Evolutionary conservation across 768 basidiomycete species (phyloP), one percentile per base, ranked within the genome.

Genomic region (Leccinum pellstonianum): DNA sequence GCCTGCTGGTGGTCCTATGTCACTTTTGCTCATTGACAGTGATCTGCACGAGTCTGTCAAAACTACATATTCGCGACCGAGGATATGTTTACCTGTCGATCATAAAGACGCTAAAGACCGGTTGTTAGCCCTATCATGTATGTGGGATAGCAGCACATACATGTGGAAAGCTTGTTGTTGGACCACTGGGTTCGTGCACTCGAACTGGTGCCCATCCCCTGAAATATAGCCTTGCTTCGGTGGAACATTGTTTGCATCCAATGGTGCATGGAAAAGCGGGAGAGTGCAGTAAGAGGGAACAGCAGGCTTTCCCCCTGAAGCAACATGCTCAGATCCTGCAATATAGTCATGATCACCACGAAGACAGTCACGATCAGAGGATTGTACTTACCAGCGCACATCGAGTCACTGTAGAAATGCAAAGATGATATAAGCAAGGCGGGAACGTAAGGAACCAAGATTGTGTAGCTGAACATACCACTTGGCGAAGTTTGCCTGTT

Each of bases 121-220:
- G 6, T 3, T 5, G 31, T 54, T 19, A 57, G 53, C 19, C 5
- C 10, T 19, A 12, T n/a, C 5, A 3, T 9, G 14, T n/a, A 4
- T 14, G 4, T 46, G 55, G 3, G 11, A 6, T n/a, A 19, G 10
- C 8, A 43, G 6, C 2, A 77, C 83, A 23, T 69, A 86, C 83
- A 87, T 81, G 64, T 86, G 85, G 67, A 82, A 86, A 0, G 84
- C 74, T 61, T 81, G 83, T 11, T 78, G 79, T 62, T 76, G 59
- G 11, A 77, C 65, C 7, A 69, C 73, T 4, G 86, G 86, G 63
- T 86, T 83, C 47, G 64, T 76, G 67, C 85, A 86, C 1, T 62
- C 53, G 62, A 83, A 87, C 9, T 75, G 62, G 63, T 86, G 86
- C 0, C 86, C 86, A 60, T 86, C 85, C 14, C 68, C 70, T 19